A percentile compares a stretch with the other conserved stretches of the same genome.
These are phyloP conservation scores for Pogostemon cablin DNA, from an alignment of 257 asterid species.

Conservation along the genomic window DNA sequence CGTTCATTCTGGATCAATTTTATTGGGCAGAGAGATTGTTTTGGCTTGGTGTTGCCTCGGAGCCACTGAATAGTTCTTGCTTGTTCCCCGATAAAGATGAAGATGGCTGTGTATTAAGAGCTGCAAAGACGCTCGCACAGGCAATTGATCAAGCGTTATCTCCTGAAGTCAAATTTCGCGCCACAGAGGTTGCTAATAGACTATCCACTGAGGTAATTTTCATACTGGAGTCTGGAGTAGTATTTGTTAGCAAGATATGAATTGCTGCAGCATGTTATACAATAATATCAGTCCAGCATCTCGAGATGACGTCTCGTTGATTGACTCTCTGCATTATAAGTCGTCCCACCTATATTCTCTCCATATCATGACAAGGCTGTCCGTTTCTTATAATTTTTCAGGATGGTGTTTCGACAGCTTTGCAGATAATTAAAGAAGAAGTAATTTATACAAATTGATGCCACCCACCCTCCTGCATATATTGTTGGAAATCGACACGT, in stretches of 20 bases:
- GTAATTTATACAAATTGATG: slow-evolving; percentile 31
- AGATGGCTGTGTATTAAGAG: slow-evolving; percentile 47
- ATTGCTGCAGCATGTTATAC: not conserved
- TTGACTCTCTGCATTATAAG: not conserved
- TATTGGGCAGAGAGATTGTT: slow-evolving; percentile 99
- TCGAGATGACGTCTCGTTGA: not conserved
- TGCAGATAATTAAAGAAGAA: slow-evolving; percentile 63
- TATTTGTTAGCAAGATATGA: not conserved
- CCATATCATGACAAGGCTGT: no score
- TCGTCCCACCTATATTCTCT: not conserved
- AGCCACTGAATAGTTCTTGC: slow-evolving; percentile 60
- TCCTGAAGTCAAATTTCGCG: slow-evolving; percentile 53
- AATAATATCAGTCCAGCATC: not conserved
- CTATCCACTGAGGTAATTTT: slow-evolving; percentile 64
- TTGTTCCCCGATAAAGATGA: slow-evolving; percentile 67
- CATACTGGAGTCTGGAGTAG: not conserved
- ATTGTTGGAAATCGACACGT: no score
- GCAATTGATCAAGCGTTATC: slow-evolving; percentile 58
- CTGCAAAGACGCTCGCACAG: slow-evolving; percentile 55
- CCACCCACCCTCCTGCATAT: not conserved
- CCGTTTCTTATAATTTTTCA: slow-evolving; percentile 32
- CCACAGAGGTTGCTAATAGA: slow-evolving; percentile 59
- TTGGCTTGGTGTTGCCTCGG: slow-evolving; percentile 95
- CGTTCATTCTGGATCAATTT: slow-evolving; percentile 86
- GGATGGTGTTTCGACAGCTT: slow-evolving; percentile 87